A percentile compares a stretch with the other conserved stretches of the same genome.
Evolutionary conservation across 2,329 filamentous ascomycete genomes (phyloP).

Genomic region (Aspergillus felis): DNA sequence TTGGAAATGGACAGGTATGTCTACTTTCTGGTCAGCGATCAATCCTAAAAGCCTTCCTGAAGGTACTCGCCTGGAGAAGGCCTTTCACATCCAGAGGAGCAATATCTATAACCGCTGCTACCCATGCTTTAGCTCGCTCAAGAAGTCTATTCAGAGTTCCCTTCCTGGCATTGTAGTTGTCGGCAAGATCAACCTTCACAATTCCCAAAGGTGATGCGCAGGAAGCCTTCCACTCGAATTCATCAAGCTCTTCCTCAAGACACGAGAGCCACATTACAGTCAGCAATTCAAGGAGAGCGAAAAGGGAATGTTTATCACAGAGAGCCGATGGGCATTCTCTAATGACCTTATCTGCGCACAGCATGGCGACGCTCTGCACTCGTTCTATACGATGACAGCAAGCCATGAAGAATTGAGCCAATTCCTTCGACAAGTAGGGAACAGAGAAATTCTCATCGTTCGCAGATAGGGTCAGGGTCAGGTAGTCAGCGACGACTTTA

Average conservation of each 20-base stretch:
- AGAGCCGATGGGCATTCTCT: slow-evolving; percentile 80
- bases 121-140: slow-evolving; percentile 73
- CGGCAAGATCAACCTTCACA: slow-evolving; percentile 84
- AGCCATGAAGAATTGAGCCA: slow-evolving; percentile 77
- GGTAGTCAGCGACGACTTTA: slow-evolving; percentile 74
- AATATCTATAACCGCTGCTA: slow-evolving; percentile 72
- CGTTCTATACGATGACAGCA: slow-evolving; percentile 93
- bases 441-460: slow-evolving; percentile 77
- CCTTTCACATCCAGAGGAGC: slow-evolving; percentile 94
- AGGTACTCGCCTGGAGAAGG: slow-evolving; percentile 58
- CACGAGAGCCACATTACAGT: slow-evolving; percentile 95
- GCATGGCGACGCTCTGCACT: slow-evolving; percentile 81
- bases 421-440: slow-evolving; percentile 81
- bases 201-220: slow-evolving; percentile 74
- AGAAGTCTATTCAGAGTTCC: slow-evolving; percentile 75
- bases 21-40: slow-evolving; percentile 37
- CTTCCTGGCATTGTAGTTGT: slow-evolving; percentile 80
- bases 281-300: slow-evolving; percentile 85
- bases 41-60: background rate
- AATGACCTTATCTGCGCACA: slow-evolving; percentile 82
- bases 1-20: slow-evolving; percentile 95
- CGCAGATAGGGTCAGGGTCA: slow-evolving; percentile 69
- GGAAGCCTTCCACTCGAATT: slow-evolving; percentile 80
- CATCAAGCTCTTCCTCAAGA: slow-evolving; percentile 87
- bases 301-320: slow-evolving; percentile 84